Base-by-base conservation (phyloP, 805 yeast genomes). In the Saccharomycopsis fermentans region DNA sequence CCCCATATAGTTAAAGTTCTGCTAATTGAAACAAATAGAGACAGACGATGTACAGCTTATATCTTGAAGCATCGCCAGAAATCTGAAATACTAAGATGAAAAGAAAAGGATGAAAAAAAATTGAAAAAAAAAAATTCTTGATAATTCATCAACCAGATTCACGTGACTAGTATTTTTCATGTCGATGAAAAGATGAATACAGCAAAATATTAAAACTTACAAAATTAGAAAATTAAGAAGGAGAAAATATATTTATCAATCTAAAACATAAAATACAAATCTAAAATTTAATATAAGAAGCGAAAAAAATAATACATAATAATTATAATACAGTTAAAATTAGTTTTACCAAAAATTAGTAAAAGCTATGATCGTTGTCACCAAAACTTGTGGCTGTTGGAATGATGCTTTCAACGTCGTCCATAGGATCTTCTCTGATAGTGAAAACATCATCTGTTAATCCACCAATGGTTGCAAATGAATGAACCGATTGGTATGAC, bases 401-500 rank as follows among this genome's bases (percentile, higher is more conserved):
- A 52, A 60, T 58, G 32, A 58, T 60, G 14, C 40, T 51, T 21
- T 47, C 51, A 34, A 60, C 55, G 32, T 58, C 61, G 34, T 59
- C 57, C 51, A 56, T 40, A 3, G 48, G 37, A 11, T 56, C 55
- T 35, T 57, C 57, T 17, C 29, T 43, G 6, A 43, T 43, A 5
- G 50, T 43, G 12, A 43, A 43, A 21, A 43, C 29, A 24, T 43
- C 50, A 24, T 43, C 50, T 19, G 29, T 3, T 21, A 43, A 21
- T 21, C 29, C 50, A 16, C 55, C 57, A 19, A 37, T 36, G 4
- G 53, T 55, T 21, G 52, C 39, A 35, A 55, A 59, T 9, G 59
- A 56, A 35, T 47, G 55, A 40, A 61, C 19, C 19, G 62, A 59
- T 50, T 61, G 63, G 26, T 61, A 61, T 12, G 60, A 54, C 40